Conservation (phyloP, 768 basidiomycete genomes). For the Boletus edulis region DNA sequence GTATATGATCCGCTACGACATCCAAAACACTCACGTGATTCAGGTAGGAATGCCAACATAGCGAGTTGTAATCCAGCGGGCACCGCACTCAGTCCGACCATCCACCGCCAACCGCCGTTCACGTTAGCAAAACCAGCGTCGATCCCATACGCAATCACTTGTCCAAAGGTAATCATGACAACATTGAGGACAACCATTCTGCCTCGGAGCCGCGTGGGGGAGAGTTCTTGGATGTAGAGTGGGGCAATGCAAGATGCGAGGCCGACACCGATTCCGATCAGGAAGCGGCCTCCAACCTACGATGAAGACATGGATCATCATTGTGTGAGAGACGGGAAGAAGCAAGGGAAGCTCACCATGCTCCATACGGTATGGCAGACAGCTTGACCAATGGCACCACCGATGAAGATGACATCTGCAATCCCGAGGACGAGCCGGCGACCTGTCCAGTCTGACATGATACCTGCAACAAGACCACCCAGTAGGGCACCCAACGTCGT, state of each 20-base stretch:
- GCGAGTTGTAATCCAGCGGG: slow-evolving; percentile 65
- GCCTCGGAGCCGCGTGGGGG: slow-evolving; percentile 70
- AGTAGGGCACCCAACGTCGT: slow-evolving; percentile 77
- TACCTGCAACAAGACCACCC: slow-evolving; percentile 69
- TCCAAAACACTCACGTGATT: slow-evolving; percentile 57
- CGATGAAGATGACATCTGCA: slow-evolving; percentile 72
- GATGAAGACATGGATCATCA: neutral
- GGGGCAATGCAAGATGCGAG: slow-evolving; percentile 77
- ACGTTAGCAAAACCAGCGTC: slow-evolving; percentile 63
- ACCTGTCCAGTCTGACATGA: slow-evolving; percentile 70
- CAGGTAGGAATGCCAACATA: slow-evolving; percentile 65
- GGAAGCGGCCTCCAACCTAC: slow-evolving; percentile 68
- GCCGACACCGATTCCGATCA: slow-evolving; percentile 74
- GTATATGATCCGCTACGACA: neutral
- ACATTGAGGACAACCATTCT: slow-evolving; percentile 81
- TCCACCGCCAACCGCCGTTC: slow-evolving; percentile 74
- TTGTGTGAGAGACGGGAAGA: neutral
- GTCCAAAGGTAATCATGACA: slow-evolving; percentile 77
- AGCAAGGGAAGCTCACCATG: slow-evolving; percentile 45
- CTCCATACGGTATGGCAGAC: slow-evolving; percentile 66
- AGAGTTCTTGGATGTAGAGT: slow-evolving; percentile 81
- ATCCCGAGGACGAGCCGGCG: slow-evolving; percentile 61
- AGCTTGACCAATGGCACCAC: slow-evolving; percentile 70
- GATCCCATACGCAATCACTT: slow-evolving; percentile 76
- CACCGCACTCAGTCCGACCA: slow-evolving; percentile 74